Conservation (phyloP, 495 filamentous ascomycete genomes). For the Neurospora africana region DNA sequence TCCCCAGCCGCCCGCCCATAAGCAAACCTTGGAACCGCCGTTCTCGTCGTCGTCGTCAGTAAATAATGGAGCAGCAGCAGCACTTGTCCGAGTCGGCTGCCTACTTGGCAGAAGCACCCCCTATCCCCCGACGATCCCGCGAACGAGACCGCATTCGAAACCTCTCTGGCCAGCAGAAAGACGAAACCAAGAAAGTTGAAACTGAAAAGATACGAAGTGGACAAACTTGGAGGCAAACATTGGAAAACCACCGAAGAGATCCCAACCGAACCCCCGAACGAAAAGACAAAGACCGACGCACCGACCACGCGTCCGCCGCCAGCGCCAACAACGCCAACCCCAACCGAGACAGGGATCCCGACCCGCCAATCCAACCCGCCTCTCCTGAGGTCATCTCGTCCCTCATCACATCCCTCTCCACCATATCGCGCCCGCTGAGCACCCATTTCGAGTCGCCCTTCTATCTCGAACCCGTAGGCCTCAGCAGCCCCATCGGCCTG, state of each 20-base stretch:
- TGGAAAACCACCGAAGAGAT: neutral
- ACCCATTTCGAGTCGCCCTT: slow-evolving; percentile 53
- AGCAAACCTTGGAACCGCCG: neutral
- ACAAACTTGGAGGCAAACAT: neutral
- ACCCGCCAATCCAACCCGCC: slow-evolving; percentile 43
- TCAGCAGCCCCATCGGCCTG: slow-evolving; percentile 30
- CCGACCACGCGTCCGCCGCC: neutral
- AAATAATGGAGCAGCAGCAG: slow-evolving; percentile 10
- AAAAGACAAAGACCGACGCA: slow-evolving; percentile 12
- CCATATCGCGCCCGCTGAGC: slow-evolving; percentile 67
- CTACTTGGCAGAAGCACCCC: slow-evolving; percentile 13
- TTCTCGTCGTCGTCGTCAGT: neutral
- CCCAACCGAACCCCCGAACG: slow-evolving; percentile 19
- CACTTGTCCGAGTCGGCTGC: slow-evolving; percentile 14
- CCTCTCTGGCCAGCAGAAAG: neutral
- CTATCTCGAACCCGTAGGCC: slow-evolving; percentile 19
- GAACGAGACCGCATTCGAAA: slow-evolving; percentile 18
- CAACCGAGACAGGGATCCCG: slow-evolving; percentile 19
- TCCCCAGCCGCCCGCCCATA: neutral
- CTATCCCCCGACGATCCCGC: slow-evolving; percentile 22
- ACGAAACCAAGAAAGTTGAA: neutral
- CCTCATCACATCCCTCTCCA: slow-evolving; percentile 81
- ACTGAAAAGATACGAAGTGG: neutral
- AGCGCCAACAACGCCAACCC: slow-evolving; percentile 15
- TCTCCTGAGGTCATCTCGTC: slow-evolving; percentile 92